Evolutionary conservation across 2,329 filamentous ascomycete genomes (phyloP), one percentile per base, ranked within the genome.

Genomic region (Aciculosporium take): DNA sequence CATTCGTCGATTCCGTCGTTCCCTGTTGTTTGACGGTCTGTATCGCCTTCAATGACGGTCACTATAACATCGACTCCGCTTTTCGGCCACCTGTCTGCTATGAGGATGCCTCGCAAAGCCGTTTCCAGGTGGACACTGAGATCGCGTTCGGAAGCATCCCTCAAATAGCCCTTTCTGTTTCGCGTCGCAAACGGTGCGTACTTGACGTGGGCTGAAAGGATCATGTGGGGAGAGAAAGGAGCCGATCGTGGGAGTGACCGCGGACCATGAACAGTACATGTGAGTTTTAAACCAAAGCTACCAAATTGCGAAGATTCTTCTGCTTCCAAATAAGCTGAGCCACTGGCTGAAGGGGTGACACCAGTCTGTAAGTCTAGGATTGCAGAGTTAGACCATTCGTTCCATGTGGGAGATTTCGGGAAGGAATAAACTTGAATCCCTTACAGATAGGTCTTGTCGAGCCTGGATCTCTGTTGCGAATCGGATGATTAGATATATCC

Each of bases 1-100:
- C 86, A 93, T 12, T 82, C 76, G 47, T 79, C 77, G 44, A 77
- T 72, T 7, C 65, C 68, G 50, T 65, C 61, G 20, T 64, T 63
- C 24, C 65, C 56, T 3, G 62, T 63, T 36, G 60, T 60, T 57
- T 60, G 73, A 58, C 58, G 72, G 62, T 89, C 82, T 57, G 95
- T 85, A 55, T 96, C 91, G 3, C 86, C 89, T 63, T 98, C 91
- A 15, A 98, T 69, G 37, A 98, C 79, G 0, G 87, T 95, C 37
- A 98, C 78, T 15, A 94, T 81, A 31, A 98, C 80, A 57, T 98
- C 91, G n/a, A 94, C 80, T 34, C 86, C 88, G 58, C 86, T 94
- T 68, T 98, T 98, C n/a, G 91, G 91, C 85, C 89, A 98, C 44
- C 89, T 72, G 57, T 95, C 88, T 12, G 86, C 87, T 55, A 96